These are phyloP conservation scores for Zygosaccharomyces kombuchaensis DNA, from an alignment of 805 yeast genomes.

Conservation along the genomic window DNA sequence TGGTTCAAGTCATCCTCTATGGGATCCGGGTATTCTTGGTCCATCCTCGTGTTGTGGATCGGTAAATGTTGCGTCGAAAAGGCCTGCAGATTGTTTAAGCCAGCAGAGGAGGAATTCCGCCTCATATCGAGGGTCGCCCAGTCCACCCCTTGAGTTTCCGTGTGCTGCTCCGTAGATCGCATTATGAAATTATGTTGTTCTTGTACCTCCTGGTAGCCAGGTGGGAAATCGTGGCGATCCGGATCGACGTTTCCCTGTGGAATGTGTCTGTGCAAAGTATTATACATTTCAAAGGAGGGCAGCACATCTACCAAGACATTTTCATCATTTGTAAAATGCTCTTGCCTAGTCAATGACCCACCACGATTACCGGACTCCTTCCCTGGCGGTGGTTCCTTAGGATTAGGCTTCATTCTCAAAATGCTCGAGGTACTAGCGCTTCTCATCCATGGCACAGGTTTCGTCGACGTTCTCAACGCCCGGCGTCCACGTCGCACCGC, in stretches of 20 bases:
- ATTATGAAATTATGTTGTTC: conserved; percentile 13
- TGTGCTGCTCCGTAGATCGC: conserved; percentile 14
- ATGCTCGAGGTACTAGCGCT: conserved; percentile 28
- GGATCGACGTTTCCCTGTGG: conserved; percentile 38
- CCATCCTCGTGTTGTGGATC: conserved; percentile 5
- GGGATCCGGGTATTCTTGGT: conserved; percentile 11
- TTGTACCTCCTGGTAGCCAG: conserved; percentile 32
- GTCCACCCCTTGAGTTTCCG: conserved; percentile 10
- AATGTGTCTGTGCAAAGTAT: conserved; percentile 40
- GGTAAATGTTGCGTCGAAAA: conserved; percentile 20
- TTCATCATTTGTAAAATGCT: conserved; percentile 1
- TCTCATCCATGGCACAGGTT: conserved; percentile 18
- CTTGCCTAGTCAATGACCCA: neutral
- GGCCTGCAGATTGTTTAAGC: conserved; percentile 16
- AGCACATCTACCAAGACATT: conserved; percentile 46
- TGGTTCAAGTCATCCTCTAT: conserved; percentile 34
- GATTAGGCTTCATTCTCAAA: conserved; percentile 6
- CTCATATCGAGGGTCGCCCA: conserved; percentile 1
- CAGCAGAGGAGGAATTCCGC: conserved; percentile 8
- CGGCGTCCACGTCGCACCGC: conserved; percentile 9
- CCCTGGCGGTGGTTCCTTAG: neutral
- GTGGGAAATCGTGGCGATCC: conserved; percentile 34
- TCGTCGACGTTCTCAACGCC: conserved; percentile 1
- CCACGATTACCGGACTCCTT: neutral
- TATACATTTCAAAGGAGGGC: conserved; percentile 69